Conservation (phyloP, 768 basidiomycete genomes). For the Leccinum sublutescens region DNA sequence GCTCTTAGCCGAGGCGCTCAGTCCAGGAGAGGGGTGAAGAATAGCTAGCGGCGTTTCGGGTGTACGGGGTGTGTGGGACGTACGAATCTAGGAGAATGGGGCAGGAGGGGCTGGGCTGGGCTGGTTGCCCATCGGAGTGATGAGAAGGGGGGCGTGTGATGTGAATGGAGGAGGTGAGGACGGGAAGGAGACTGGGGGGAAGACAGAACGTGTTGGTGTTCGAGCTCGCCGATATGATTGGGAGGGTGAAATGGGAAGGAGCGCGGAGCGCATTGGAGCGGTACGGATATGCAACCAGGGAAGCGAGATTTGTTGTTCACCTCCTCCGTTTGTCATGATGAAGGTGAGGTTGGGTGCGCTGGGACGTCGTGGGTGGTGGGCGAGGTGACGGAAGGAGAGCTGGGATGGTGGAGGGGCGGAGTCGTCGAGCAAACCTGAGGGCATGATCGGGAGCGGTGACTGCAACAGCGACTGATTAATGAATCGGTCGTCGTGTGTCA, state of each 20-base stretch:
- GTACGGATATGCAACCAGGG: slow-evolving; percentile 64
- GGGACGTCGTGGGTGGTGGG: slow-evolving; percentile 54
- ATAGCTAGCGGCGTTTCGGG: slow-evolving; percentile 37
- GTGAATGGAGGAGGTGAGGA: slow-evolving; percentile 60
- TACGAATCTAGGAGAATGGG: slow-evolving; percentile 24
- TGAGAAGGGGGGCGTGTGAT: slow-evolving; percentile 53
- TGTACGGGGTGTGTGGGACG: slow-evolving; percentile 38
- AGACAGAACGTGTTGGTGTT: slow-evolving; percentile 7
- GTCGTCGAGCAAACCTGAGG: slow-evolving; percentile 42
- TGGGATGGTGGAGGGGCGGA: slow-evolving; percentile 65
- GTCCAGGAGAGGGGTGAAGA: slow-evolving; percentile 40
- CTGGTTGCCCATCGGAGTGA: slow-evolving; percentile 41
- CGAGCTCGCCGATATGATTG: slow-evolving; percentile 17
- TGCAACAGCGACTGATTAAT: not conserved
- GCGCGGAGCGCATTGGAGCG: slow-evolving; percentile 56
- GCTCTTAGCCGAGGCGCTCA: slow-evolving; percentile 37
- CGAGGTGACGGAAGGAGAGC: slow-evolving; percentile 43
- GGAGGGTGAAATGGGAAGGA: slow-evolving; percentile 48
- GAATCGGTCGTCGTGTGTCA: no score
- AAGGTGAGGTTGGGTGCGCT: slow-evolving; percentile 42
- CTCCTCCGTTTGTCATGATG: slow-evolving; percentile 57
- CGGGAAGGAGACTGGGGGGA: slow-evolving; percentile 35
- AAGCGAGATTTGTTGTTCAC: slow-evolving; percentile 39
- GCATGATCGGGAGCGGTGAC: slow-evolving; percentile 50
- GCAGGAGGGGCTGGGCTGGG: slow-evolving; percentile 39